Base-by-base conservation (phyloP, 305 asterid species). In the Coffea humblotiana region DNA sequence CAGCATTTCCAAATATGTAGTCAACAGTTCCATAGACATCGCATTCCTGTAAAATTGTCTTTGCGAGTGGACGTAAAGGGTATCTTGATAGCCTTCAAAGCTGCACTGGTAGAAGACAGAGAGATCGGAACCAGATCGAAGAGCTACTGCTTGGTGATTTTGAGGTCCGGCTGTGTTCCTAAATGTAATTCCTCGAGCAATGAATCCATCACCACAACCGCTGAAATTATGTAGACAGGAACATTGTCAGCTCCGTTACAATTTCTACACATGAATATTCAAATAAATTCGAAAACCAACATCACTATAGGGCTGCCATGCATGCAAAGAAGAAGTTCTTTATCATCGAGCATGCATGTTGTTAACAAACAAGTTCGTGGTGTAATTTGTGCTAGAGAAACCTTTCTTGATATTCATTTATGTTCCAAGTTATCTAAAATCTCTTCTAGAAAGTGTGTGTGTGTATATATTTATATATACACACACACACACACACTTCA, bases 1-100 rank as follows among this genome's bases (percentile, higher is more conserved):
- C 97, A 0, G 97, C 97, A 77, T 94, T 94, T 48, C 98, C 98
- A n/a, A 94, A 94, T 21, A 94, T 94, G 84, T 91, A 93, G 83
- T 93, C 98, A 0, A 94, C 93, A 0, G 98, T 94, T 7, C 97
- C 98, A 47, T 93, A 92, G 47, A 94, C 85, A 79, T 93, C 92
- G 74, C 98, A 94, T 8, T 93, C 87, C 92, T 77, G 71, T 90
- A 94, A 84, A 94, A 94, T 77, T 94, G 98, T 14, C 98, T 81
- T 7, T 91, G 68, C 0, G 97, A 93, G 61, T 91, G 91, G 72
- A 83, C 94, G 69, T 94, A 94, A 6, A 94, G 89, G 0, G 98
- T 94, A 80, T 94, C 98, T 80, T 94, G 98, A 80, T 94, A 92
- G 0, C 97, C 98, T 72, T 94, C 98, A 61, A 94, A 94, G 74